These are phyloP conservation scores for Podaxis sp. DNA, from an alignment of 768 basidiomycete species.

Conservation along the genomic window DNA sequence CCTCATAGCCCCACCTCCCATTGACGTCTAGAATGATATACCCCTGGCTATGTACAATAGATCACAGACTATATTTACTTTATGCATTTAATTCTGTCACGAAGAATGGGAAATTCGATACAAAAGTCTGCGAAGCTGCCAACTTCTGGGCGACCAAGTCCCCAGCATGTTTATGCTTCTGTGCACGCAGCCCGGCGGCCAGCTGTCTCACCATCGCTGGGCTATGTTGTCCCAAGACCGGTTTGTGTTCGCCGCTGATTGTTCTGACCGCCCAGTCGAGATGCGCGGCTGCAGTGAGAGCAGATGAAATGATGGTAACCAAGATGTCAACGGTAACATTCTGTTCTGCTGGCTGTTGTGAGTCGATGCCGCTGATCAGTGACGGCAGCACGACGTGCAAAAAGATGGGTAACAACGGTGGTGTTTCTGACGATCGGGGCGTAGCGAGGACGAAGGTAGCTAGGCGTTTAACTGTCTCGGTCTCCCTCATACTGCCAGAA, in stretches of 20 bases:
- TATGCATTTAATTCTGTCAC: constrained; percentile 36
- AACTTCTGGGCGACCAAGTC: constrained; percentile 58
- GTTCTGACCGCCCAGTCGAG: constrained; percentile 67
- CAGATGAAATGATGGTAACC: constrained; percentile 62
- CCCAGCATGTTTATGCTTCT: constrained; percentile 50
- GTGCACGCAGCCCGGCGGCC: constrained; percentile 58
- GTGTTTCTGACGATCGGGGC: constrained; percentile 49
- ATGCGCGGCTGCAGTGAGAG: constrained; percentile 66
- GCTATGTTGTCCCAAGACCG: constrained; percentile 62
- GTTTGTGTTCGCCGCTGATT: constrained; percentile 47
- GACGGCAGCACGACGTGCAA: constrained; percentile 65
- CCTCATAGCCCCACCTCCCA: constrained; percentile 43
- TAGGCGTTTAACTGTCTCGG: constrained; percentile 62
- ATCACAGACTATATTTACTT: constrained; percentile 17
- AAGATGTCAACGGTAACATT: constrained; percentile 61
- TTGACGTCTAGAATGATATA: constrained; percentile 37
- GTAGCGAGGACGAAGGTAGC: constrained; percentile 68
- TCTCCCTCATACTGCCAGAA: constrained; percentile 36
- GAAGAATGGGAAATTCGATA: constrained; percentile 75
- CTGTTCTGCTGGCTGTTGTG: constrained; percentile 51
- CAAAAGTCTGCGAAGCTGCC: constrained; percentile 60
- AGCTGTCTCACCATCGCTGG: constrained; percentile 64
- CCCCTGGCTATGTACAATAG: constrained; percentile 7
- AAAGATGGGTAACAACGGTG: constrained; percentile 75
- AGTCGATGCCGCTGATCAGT: constrained; percentile 57